Conservation (phyloP, 306 rosid genomes). For the Trifolium repens region DNA sequence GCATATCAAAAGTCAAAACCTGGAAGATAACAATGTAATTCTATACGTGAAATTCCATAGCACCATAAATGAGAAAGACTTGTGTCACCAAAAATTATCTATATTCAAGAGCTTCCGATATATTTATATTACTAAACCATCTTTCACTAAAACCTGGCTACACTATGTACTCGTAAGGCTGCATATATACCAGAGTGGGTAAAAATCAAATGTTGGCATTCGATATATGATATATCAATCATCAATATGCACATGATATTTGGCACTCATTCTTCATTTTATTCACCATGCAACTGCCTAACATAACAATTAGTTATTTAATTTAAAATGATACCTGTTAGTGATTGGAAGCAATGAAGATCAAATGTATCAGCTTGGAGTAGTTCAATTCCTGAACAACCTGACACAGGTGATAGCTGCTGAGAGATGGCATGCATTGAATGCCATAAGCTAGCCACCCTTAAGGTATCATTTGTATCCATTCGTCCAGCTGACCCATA, state of each 20-base stretch:
- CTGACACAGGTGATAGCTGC: slow-evolving; percentile 77
- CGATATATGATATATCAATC: not conserved
- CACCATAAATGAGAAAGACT: not conserved
- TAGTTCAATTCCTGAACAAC: slow-evolving; percentile 86
- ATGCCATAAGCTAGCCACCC: slow-evolving; percentile 98
- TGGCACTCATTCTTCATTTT: not conserved
- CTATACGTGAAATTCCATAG: not conserved
- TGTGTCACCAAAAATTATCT: not conserved
- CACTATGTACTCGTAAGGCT: not conserved
- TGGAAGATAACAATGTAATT: not conserved
- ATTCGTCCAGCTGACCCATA: slow-evolving; percentile 82
- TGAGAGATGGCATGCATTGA: slow-evolving; percentile 99
- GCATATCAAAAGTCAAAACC: not conserved
- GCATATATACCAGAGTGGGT: not conserved
- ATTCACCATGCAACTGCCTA: not conserved
- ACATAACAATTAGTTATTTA: not conserved
- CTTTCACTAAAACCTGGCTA: not conserved
- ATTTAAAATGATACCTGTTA: slow-evolving; percentile 61
- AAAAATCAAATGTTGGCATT: not conserved
- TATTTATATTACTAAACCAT: not conserved
- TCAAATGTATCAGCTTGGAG: slow-evolving; percentile 95
- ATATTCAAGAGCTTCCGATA: not conserved
- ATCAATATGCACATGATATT: not conserved
- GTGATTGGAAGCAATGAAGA: slow-evolving; percentile 96
- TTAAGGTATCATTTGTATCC: slow-evolving; percentile 94